Evolutionary conservation across 2,329 filamentous ascomycete species (phyloP).

Genomic region (Cladophialophora immunda): DNA sequence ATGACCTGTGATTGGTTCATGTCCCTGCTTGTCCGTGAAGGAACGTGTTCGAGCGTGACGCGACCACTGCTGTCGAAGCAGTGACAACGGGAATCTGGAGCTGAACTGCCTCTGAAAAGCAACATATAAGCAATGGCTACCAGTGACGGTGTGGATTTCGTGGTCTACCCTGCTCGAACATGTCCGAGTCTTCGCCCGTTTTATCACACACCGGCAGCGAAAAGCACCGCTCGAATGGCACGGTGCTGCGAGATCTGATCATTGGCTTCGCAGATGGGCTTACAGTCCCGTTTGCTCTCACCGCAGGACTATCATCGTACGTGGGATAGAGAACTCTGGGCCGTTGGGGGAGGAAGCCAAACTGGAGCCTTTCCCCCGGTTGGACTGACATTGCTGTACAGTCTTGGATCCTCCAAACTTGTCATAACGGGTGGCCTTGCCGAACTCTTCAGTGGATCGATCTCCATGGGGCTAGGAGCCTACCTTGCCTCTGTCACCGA

Average conservation of each 20-base stretch:
- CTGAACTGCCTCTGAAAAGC: background rate
- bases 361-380: background rate
- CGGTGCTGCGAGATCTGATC: conserved; percentile 63
- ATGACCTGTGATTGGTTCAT: background rate
- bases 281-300: conserved; percentile 81
- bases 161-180: background rate
- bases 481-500: conserved; percentile 69
- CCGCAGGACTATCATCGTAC: conserved; percentile 66
- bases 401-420: conserved; percentile 68
- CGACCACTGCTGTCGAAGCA: background rate
- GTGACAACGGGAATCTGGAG: background rate
- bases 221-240: conserved; percentile 7
- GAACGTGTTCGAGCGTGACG: background rate
- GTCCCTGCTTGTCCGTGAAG: background rate
- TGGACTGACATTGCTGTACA: conserved; percentile 27
- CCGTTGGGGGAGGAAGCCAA: background rate
- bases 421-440: conserved; percentile 77
- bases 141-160: background rate
- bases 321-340: conserved; percentile 36
- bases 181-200: background rate
- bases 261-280: conserved; percentile 81
- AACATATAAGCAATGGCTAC: background rate
- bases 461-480: conserved; percentile 79
- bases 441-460: conserved; percentile 77
- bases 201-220: conserved; percentile 2